Evolutionary conservation across 2,329 filamentous ascomycete species (phyloP), one percentile per base, ranked within the genome.

Genomic region (Chalaropsis ovoidea): DNA sequence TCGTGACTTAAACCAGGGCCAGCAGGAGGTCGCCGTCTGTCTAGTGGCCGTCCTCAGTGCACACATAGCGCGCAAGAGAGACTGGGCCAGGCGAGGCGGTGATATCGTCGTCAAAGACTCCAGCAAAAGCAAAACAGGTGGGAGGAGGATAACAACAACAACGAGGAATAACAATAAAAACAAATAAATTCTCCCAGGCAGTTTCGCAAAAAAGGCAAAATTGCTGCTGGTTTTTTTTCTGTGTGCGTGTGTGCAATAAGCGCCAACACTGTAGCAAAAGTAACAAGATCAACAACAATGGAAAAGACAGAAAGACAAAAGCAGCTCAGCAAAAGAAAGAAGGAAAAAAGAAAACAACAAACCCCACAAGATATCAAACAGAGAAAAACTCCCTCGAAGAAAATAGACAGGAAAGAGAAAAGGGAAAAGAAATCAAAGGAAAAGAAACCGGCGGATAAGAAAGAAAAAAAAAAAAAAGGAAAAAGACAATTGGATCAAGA

Each of bases 401-500:
- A 52, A 65, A 73, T 72, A 75, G 67, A 62, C 64, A 61, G 66
- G 66, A 70, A 74, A 70, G 35, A 43, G 49, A 61, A 54, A 61
- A 66, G 24, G 42, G 63, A 64, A 67, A 64, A 61, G 58, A 67
- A 35, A 65, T 60, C 64, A 56, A 69, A 65, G 65, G 65, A 54
- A 52, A 22, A 24, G 27, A 58, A 65, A 15, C 39, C 43, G 17
- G 41, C 17, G 39, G 17, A 60, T n/a, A n/a, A n/a, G 6, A 60
- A 39, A 19, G 56, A 45, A 41, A 49, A 71, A 22, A n/a, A 19
- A 63, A 63, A 41, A 63, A 11, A 19, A 17, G 35, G 27, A 54
- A 41, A 19, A 52, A 63, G 24, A 62, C 6, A 31, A 31, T 6
- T 39, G 35, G 4, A 39, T 39, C 35, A 39, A 39, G n/a, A n/a